These are phyloP conservation scores for Dimocarpus longan DNA, from an alignment of 345 rosid genomes.

Conservation along the genomic window DNA sequence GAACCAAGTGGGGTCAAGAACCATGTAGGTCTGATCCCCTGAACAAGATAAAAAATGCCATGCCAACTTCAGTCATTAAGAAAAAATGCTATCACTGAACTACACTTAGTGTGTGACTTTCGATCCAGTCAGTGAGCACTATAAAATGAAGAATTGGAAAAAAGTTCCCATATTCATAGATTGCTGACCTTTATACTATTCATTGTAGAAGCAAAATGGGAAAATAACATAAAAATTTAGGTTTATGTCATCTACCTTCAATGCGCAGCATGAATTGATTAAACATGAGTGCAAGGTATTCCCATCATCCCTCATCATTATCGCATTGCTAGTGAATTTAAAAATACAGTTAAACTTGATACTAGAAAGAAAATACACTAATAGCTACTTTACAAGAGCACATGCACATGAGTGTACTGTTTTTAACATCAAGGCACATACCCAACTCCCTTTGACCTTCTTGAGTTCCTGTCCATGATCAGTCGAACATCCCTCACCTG, in stretches of 20 bases:
- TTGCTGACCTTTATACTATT: constrained; percentile 32
- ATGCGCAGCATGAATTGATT: constrained; percentile 89
- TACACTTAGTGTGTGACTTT: constrained; percentile 10
- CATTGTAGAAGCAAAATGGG: constrained; percentile 42
- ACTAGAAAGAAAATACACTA: constrained; percentile 62
- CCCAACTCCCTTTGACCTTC: constrained; percentile 99
- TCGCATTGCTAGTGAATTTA: constrained; percentile 97
- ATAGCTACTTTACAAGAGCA: constrained; percentile 45
- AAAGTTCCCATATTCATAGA: constrained; percentile 30
- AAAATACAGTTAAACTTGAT: constrained; percentile 88
- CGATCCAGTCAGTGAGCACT: constrained; percentile 17
- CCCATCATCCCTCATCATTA: constrained; percentile 97
- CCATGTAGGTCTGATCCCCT: constrained; percentile 5
- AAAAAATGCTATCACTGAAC: constrained; percentile 14
- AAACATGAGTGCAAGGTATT: constrained; percentile 93
- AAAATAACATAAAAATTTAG: constrained; percentile 52
- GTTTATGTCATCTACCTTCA: constrained; percentile 91
- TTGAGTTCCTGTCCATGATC: constrained; percentile 96
- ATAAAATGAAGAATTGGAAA: constrained; percentile 28
- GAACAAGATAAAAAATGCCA: constrained; percentile 24
- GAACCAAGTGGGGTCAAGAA: constrained; percentile 17
- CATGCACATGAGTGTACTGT: constrained; percentile 29
- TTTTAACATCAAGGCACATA: constrained; percentile 42
- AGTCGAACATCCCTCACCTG: constrained; percentile 98
- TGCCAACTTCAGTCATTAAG: constrained; percentile 19